Conservation (phyloP, 345 rosid genomes). For the Euphorbia pulcherrima region DNA sequence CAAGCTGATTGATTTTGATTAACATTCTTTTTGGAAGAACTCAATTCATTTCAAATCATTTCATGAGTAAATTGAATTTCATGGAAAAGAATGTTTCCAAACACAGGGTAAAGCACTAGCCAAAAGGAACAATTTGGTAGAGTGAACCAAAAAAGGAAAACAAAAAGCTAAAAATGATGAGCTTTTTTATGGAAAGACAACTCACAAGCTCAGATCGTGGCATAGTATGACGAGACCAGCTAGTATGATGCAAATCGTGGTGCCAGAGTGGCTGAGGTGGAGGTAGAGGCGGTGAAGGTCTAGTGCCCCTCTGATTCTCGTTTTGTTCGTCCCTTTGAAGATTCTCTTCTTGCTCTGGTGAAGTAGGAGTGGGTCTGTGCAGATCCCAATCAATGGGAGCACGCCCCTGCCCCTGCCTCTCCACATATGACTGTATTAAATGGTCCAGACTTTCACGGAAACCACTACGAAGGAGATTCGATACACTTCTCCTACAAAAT, state of each 20-base stretch:
- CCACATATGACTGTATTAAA: conserved; percentile 85
- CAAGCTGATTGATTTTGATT: no score
- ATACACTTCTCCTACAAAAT: conserved; percentile 82
- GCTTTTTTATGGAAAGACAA: conserved; percentile 10
- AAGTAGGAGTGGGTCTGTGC: conserved; percentile 54
- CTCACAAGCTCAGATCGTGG: conserved; percentile 91
- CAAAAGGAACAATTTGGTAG: background rate
- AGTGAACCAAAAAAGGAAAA: background rate
- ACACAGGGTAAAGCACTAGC: no score
- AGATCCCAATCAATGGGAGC: conserved; percentile 92
- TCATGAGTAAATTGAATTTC: no score
- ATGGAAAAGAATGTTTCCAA: no score
- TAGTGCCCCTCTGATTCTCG: conserved; percentile 47
- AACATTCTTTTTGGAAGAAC: no score
- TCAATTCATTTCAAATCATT: no score
- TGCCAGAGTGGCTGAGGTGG: conserved; percentile 97
- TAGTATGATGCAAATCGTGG: conserved; percentile 73
- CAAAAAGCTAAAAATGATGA: conserved; percentile 1
- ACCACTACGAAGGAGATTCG: conserved; percentile 94
- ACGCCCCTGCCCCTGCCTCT: conserved; percentile 84
- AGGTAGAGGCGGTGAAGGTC: conserved; percentile 69
- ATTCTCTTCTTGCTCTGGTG: conserved; percentile 61
- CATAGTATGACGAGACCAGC: conserved; percentile 89
- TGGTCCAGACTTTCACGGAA: conserved; percentile 99
- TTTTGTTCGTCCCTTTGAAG: conserved; percentile 58